These are phyloP conservation scores for Cryptosporidium parvum DNA, from an alignment of 169 alveolate genomes.

Conservation along the genomic window DNA sequence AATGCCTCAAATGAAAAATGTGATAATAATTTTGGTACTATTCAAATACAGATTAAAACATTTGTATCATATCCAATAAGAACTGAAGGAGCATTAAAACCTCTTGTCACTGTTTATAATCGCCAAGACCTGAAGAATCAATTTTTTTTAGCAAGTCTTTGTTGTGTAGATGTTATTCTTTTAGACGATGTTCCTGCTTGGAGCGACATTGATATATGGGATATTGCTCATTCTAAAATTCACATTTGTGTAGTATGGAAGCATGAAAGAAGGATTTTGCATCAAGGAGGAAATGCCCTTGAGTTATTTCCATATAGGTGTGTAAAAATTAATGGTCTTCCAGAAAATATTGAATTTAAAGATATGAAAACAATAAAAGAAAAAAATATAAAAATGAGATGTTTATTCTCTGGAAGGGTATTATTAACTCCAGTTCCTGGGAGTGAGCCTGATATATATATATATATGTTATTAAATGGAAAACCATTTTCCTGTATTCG, in stretches of 20 bases:
- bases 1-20: background rate
- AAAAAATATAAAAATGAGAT: constrained; percentile 26
- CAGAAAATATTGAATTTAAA: constrained; percentile 10
- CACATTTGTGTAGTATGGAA: constrained; percentile 71
- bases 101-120: constrained; percentile 18
- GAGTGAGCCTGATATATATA: constrained; percentile 50
- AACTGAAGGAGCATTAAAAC: constrained; percentile 46
- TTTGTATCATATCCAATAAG: constrained; percentile 56
- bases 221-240: constrained; percentile 52
- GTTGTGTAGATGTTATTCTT: constrained; percentile 16
- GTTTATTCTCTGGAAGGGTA: constrained; percentile 60
- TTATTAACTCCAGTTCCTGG: constrained; percentile 75
- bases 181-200: constrained; percentile 62
- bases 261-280: constrained; percentile 36
- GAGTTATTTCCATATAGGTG: constrained; percentile 60
- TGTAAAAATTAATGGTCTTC: constrained; percentile 38
- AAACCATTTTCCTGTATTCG: constrained; percentile 53
- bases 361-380: constrained; percentile 5
- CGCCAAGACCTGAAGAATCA: constrained; percentile 36
- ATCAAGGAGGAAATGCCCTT: constrained; percentile 42
- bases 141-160: constrained; percentile 58
- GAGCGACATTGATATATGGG: constrained; percentile 75
- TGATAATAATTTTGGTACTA: constrained; percentile 23
- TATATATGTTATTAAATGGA: constrained; percentile 65
- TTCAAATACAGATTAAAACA: constrained; percentile 55